These are phyloP conservation scores for Nakazawaea siamensis DNA, from an alignment of 805 yeast species.

Conservation along the genomic window DNA sequence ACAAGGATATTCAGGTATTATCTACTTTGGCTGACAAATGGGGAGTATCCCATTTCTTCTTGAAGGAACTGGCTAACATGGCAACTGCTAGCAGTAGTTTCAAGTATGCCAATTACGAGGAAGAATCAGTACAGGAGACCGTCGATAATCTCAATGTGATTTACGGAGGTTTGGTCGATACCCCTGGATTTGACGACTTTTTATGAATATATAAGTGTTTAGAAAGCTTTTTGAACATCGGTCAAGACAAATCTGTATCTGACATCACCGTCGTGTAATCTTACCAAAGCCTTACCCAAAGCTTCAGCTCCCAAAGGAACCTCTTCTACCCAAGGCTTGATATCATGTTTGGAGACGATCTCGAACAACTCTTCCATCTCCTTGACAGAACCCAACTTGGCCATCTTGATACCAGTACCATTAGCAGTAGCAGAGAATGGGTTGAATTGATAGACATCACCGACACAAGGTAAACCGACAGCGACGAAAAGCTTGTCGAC, in stretches of 20 bases:
- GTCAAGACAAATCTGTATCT: conserved; percentile 47
- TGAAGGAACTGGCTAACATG: conserved; percentile 8
- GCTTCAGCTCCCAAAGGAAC: conserved; percentile 36
- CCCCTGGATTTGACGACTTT: neutral
- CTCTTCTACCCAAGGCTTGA: conserved; percentile 46
- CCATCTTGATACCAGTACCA: conserved; percentile 22
- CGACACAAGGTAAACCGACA: conserved; percentile 27
- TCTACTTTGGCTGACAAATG: conserved; percentile 19
- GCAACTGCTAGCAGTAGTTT: neutral
- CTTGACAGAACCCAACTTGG: conserved; percentile 33
- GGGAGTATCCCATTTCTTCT: conserved; percentile 12
- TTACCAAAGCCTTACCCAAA: conserved; percentile 35
- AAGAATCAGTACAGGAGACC: too few species aligned
- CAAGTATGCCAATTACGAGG: neutral
- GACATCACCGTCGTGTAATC: conserved; percentile 41
- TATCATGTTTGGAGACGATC: conserved; percentile 35
- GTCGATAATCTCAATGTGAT: too few species aligned
- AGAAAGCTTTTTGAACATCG: conserved; percentile 30
- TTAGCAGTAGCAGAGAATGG: conserved; percentile 26
- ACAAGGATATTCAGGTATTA: conserved; percentile 20
- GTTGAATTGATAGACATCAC: conserved; percentile 22
- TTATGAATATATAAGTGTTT: neutral
- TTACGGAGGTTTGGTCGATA: too few species aligned
- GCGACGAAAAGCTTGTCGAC: conserved; percentile 26
- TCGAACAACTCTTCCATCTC: conserved; percentile 41